Conservation (phyloP, 768 basidiomycete species). For the Melanogaster broomeanus region DNA sequence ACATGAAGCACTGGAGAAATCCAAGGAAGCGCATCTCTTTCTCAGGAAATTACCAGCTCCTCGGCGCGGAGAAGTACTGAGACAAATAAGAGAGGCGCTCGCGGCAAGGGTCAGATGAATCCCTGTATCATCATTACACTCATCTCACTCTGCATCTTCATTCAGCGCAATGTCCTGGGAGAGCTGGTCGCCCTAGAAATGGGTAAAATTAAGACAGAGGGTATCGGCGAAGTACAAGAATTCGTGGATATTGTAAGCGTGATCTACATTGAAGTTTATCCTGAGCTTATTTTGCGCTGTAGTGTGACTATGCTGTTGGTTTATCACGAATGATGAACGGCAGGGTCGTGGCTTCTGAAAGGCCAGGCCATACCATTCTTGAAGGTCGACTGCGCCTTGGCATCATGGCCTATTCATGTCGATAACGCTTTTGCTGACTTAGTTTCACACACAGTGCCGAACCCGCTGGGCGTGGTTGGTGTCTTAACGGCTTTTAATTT, state of each 20-base stretch:
- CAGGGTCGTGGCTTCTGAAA: slow-evolving; percentile 81
- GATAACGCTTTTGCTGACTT: slow-evolving; percentile 5
- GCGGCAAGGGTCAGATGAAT: slow-evolving; percentile 60
- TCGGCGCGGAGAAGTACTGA: slow-evolving; percentile 81
- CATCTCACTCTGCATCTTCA: slow-evolving; percentile 8
- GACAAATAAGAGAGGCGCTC: slow-evolving; percentile 85
- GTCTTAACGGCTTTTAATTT: slow-evolving; percentile 96
- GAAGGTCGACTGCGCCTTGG: slow-evolving; percentile 57
- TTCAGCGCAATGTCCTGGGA: slow-evolving; percentile 74
- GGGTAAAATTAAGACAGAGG: slow-evolving; percentile 91
- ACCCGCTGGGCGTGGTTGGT: slow-evolving; percentile 76
- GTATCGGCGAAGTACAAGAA: slow-evolving; percentile 92
- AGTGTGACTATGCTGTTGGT: slow-evolving; percentile 96
- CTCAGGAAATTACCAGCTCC: slow-evolving; percentile 86
- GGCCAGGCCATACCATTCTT: slow-evolving; percentile 87
- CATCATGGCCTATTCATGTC: background rate
- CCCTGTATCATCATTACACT: background rate
- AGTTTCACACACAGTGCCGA: slow-evolving; percentile 63
- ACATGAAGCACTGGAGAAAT: slow-evolving; percentile 61
- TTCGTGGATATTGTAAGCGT: slow-evolving; percentile 87
- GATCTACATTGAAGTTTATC: background rate
- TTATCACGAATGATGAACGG: slow-evolving; percentile 95
- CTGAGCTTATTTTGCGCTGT: slow-evolving; percentile 9
- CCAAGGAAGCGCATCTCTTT: slow-evolving; percentile 69
- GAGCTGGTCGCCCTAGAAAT: slow-evolving; percentile 85